These are phyloP conservation scores for Ceratobasidium papillatum DNA, from an alignment of 1,284 basidiomycete species.

Conservation along the genomic window DNA sequence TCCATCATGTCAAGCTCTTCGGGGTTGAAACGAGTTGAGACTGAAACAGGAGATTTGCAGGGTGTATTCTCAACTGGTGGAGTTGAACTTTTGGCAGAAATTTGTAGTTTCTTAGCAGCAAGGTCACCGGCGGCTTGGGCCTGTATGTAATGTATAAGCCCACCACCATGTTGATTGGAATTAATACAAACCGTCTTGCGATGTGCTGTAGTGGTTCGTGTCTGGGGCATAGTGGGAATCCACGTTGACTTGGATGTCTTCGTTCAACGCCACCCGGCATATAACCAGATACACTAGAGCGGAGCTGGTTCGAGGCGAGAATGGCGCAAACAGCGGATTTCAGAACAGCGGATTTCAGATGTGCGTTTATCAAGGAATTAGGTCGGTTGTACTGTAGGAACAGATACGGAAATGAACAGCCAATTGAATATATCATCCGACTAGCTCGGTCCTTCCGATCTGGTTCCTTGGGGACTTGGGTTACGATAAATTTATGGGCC, in stretches of 20 bases:
- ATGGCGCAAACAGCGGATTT: not conserved
- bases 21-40: constrained; percentile 44
- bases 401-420: not conserved
- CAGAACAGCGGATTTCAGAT: not conserved
- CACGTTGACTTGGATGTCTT: not conserved
- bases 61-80: not conserved
- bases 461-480: not conserved
- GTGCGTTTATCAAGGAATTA: not conserved
- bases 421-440: not conserved
- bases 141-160: not conserved
- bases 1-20: constrained; percentile 31
- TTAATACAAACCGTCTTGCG: not conserved
- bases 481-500: not conserved
- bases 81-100: not conserved
- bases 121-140: not conserved
- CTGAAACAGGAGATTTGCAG: constrained; percentile 28
- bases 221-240: not conserved
- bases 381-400: not conserved
- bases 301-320: not conserved
- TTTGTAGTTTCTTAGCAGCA: not conserved
- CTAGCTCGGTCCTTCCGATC: not conserved
- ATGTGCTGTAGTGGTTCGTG: not conserved
- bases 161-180: not conserved
- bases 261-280: not conserved
- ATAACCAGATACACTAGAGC: not conserved